Conservation (phyloP, 345 rosid species). For the Moringa oleifera region DNA sequence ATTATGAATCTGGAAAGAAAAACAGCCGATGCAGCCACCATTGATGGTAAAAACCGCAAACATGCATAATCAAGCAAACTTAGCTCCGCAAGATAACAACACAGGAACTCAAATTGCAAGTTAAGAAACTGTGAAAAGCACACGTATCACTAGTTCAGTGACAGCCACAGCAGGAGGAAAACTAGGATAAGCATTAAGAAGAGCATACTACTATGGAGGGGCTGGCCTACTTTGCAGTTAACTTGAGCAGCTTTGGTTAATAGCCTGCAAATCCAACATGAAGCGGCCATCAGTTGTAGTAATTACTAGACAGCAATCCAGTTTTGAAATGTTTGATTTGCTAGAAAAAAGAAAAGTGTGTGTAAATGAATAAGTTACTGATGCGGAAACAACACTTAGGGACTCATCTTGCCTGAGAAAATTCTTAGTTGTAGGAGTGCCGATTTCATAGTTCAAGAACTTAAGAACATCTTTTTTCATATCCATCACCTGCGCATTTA, state of each 20-base stretch:
- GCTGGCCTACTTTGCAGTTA: slow-evolving; percentile 32
- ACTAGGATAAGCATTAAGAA: background rate
- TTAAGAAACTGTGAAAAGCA: slow-evolving; percentile 24
- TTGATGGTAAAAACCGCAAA: slow-evolving; percentile 52
- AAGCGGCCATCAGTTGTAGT: background rate
- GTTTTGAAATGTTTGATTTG: too few relatives aligned
- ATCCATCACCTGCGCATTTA: slow-evolving; percentile 40
- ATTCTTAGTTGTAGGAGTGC: slow-evolving; percentile 50
- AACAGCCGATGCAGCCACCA: slow-evolving; percentile 54
- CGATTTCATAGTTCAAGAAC: slow-evolving; percentile 48
- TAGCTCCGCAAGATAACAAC: slow-evolving; percentile 60
- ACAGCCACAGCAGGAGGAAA: background rate
- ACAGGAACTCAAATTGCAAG: slow-evolving; percentile 50
- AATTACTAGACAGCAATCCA: too few relatives aligned
- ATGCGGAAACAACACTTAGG: background rate
- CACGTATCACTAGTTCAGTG: background rate
- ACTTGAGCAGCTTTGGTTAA: slow-evolving; percentile 37
- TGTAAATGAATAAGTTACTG: background rate
- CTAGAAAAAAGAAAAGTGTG: background rate
- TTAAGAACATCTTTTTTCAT: slow-evolving; percentile 61
- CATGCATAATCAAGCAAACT: slow-evolving; percentile 64
- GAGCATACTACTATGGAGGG: background rate
- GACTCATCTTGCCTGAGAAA: slow-evolving; percentile 42
- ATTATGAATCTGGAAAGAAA: slow-evolving; percentile 53
- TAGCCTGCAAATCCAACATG: slow-evolving; percentile 31